Evolutionary conservation across 2,329 filamentous ascomycete genomes (phyloP).

Genomic region (Alternaria triticimaculans): DNA sequence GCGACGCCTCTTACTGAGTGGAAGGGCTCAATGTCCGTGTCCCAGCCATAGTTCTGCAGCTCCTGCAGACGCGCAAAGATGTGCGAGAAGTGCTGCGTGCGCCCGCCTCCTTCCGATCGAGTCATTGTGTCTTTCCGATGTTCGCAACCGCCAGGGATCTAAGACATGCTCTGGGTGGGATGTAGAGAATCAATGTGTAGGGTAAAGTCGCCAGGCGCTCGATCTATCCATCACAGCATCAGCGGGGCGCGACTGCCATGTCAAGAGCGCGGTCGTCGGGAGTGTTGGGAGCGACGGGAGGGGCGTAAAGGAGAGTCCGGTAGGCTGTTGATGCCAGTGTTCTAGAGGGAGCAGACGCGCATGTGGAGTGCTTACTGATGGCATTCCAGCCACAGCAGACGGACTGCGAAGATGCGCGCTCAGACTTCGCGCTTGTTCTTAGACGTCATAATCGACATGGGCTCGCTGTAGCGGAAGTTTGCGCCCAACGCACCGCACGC

Average conservation of each 20-base stretch:
- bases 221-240: not conserved
- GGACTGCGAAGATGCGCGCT: constrained; percentile 8
- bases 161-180: constrained; percentile 15
- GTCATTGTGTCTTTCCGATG: constrained; percentile 26
- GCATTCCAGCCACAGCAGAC: constrained; percentile 14
- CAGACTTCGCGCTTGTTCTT: constrained; percentile 11
- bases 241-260: constrained; percentile 6
- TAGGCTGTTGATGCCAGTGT: not conserved
- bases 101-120: constrained; percentile 12
- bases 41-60: constrained; percentile 50
- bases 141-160: not conserved
- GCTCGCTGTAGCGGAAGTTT: not conserved
- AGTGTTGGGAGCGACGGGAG: not conserved
- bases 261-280: not conserved
- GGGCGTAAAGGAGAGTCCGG: constrained; percentile 1
- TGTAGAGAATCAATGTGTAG: not conserved
- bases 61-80: constrained; percentile 47
- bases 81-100: constrained; percentile 38
- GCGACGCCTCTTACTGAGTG: constrained; percentile 49
- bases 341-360: constrained; percentile 1
- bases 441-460: constrained; percentile 8
- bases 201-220: not conserved
- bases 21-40: constrained; percentile 53
- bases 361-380: constrained; percentile 22
- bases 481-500: not conserved